phyloP scores from a whole-genome alignment of 192 early-diverging fungal species.

The Backusella westeae region DNA sequence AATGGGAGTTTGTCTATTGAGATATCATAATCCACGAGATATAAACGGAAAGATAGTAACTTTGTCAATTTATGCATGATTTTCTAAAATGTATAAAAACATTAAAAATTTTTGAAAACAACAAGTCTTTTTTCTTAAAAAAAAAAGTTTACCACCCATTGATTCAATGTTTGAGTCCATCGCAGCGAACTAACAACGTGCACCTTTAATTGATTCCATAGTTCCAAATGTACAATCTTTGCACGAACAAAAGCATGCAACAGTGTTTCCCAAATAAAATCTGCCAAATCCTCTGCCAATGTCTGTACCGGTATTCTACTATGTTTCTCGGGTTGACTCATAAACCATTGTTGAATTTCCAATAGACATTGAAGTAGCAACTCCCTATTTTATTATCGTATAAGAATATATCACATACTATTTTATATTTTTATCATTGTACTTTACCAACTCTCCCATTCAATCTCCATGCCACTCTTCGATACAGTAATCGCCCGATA shows the following conservation, averaged over 20 bases:
- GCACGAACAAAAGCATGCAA: constrained; percentile 67
- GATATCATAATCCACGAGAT: constrained; percentile 60
- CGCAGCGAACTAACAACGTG: constrained; percentile 44
- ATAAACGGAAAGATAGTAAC: constrained; percentile 53
- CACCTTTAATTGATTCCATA: constrained; percentile 59
- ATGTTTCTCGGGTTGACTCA: constrained; percentile 44
- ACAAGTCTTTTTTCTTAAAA: neutral
- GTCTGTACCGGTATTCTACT: constrained; percentile 34
- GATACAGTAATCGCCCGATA: constrained; percentile 59
- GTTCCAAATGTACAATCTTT: constrained; percentile 37
- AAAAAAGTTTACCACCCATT: constrained; percentile 65
- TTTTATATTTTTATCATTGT: too few species aligned
- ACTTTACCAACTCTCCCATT: constrained; percentile 52
- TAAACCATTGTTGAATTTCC: constrained; percentile 61
- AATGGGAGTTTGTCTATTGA: neutral
- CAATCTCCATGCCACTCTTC: constrained; percentile 49
- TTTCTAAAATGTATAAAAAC: constrained; percentile 40
- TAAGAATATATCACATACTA: too few species aligned
- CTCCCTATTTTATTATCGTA: constrained; percentile 24
- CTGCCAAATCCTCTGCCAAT: constrained; percentile 59
- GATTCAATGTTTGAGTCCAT: constrained; percentile 57
- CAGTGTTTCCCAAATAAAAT: constrained; percentile 69
- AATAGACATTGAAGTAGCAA: constrained; percentile 53
- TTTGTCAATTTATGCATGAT: constrained; percentile 61
- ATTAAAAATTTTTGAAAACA: neutral